These are phyloP conservation scores for Magnolia changhungtana DNA, from an alignment of 164 flowering plant genomes.

Conservation along the genomic window DNA sequence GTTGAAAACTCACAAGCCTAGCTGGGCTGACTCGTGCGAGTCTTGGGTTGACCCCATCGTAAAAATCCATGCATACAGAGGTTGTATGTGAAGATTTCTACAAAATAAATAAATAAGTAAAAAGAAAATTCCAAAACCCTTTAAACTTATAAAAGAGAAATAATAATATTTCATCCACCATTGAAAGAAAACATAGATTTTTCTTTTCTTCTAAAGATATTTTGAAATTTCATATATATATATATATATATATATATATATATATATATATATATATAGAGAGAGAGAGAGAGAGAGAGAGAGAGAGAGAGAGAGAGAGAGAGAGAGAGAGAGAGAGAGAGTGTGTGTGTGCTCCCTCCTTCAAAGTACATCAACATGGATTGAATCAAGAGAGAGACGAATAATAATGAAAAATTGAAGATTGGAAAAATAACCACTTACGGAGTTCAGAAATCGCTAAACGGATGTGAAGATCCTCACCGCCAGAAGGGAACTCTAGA, in stretches of 20 bases:
- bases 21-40: too few relatives aligned
- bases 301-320: too few relatives aligned
- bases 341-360: background rate
- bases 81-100: too few relatives aligned
- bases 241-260: too few relatives aligned
- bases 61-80: too few relatives aligned
- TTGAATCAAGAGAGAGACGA: background rate
- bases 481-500: background rate
- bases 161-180: background rate
- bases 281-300: too few relatives aligned
- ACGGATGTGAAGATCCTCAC: slow-evolving; percentile 15
- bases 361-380: background rate
- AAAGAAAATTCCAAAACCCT: background rate
- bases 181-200: background rate
- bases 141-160: background rate
- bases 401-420: background rate
- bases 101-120: too few relatives aligned
- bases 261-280: background rate
- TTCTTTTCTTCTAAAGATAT: background rate
- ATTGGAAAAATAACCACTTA: background rate
- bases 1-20: too few relatives aligned
- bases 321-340: background rate
- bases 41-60: too few relatives aligned
- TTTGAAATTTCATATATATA: too few relatives aligned
- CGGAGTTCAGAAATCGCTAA: slow-evolving; percentile 15